Evolutionary conservation across 164 flowering plant species (phyloP), one percentile per base, ranked within the genome.

Genomic region (Warburgia ugandensis): DNA sequence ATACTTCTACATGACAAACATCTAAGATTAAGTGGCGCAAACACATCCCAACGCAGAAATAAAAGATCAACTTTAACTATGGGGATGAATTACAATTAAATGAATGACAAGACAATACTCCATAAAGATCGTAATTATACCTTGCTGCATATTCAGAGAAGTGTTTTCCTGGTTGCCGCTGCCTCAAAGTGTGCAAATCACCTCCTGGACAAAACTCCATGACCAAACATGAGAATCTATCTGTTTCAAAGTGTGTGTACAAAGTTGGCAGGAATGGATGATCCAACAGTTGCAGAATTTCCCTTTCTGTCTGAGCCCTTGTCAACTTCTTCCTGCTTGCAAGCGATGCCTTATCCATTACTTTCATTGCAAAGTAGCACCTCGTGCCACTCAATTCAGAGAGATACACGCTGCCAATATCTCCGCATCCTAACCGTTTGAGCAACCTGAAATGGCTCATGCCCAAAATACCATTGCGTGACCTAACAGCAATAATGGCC

Each of bases 151-250:
- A 59, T 59, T 83, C 88, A 25, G 68, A 60, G 67, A 83, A 86
- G 35, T 84, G 78, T 35, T 76, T 77, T 28, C 55, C 63, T 17
- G 81, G 82, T 48, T 80, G 91, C 9, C 82, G 70, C 55, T 86
- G 91, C 49, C 91, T 79, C 71, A 81, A 70, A 16, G 83, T 77
- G 63, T 86, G 95, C 54, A 83, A 77, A 73, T 86, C 95, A 21
- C 92, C 92, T 52, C 95, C 95, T 53, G 92, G 95, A 38, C 95
- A 83, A 65, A 71, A 86, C 68, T 86, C 95, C 50, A 86, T 86
- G 29, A 86, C 58, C 59, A 86, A 68, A 54, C 91, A 83, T 27
- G 76, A 69, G 77, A 80, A 86, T 48, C 66, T 69, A 27, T 74
- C 73, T 3, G 83, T 61, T 47, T 86, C 95, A 20, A 86, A 56